Evolutionary conservation across 345 rosid genomes (phyloP), one percentile per base, ranked within the genome.

Genomic region (Brassica cretica): DNA sequence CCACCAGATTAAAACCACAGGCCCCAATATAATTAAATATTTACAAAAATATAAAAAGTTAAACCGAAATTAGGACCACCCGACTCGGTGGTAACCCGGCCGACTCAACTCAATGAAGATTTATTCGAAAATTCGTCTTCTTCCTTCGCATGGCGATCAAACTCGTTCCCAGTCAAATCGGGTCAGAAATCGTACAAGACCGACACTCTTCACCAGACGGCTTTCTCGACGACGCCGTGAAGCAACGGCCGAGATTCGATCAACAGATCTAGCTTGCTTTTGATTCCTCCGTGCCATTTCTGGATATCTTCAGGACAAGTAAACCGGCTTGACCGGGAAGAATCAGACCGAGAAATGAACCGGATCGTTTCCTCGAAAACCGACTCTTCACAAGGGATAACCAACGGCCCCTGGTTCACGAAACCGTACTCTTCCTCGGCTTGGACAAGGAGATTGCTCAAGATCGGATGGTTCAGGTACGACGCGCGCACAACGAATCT

Each of bases 381-480:
- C 24, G 87, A 81, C 77, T 93, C 98, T 49, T 93, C 99, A 68
- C 99, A 95, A 8, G 99, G 99, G 64, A 95, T 88, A 63, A 88
- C 80, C 68, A 95, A 71, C 3, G 96, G 99, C 5, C 99, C 99
- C 16, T 86, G 88, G 87, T 87, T 86, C 30, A 39, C 51, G 86
- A 91, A 91, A 7, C 98, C 99, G 82, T 75, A 91, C 93, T 93
- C 94, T 77, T 93, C 97, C 80, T 91, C 99, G 1, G 98, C 92
- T 73, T 88, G 87, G 30, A 76, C 71, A 0, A 95, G 85, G 5
- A 95, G 90, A 60, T 87, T 88, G 68, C 83, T 83, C 73, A 95
- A 82, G 19, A 90, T 59, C 5, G 99, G 99, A 74, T 95, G 99
- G 87, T 95, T 95, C 84, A 95, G 87, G 84, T 91, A 85, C 79